These are phyloP conservation scores for Podila epigama DNA, from an alignment of 192 early-diverging fungal species.

Conservation along the genomic window DNA sequence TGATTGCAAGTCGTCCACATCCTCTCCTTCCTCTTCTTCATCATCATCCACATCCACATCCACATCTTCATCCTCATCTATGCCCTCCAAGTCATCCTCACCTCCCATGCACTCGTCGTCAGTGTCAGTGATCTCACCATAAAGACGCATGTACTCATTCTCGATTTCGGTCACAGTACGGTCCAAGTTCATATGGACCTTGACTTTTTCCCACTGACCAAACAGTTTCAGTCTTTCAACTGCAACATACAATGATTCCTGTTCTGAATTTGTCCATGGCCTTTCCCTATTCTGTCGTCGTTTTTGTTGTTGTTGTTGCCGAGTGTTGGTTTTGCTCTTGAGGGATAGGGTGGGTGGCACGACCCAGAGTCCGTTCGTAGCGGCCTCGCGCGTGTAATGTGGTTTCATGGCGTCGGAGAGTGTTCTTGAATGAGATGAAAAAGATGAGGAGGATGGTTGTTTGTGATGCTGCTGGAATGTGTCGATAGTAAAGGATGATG, in stretches of 20 bases:
- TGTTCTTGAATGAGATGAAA: neutral
- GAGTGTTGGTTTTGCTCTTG: neutral
- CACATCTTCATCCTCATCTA: neutral
- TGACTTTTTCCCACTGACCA: constrained; percentile 26
- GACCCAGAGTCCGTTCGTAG: neutral
- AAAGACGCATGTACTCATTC: constrained; percentile 35
- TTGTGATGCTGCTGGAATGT: constrained; percentile 16
- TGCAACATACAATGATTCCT: constrained; percentile 38
- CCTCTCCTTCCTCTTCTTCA: neutral
- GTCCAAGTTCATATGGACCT: constrained; percentile 26
- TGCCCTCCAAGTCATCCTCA: too few species aligned
- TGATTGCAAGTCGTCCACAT: neutral
- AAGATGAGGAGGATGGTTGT: constrained; percentile 15
- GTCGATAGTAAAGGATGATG: constrained; percentile 1
- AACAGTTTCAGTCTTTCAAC: constrained; percentile 25
- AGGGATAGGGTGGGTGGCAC: neutral
- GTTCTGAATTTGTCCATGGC: constrained; percentile 42
- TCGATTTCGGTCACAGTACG: constrained; percentile 22
- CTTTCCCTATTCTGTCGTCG: neutral
- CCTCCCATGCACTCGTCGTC: constrained; percentile 16
- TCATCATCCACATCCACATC: neutral
- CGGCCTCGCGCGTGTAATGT: neutral
- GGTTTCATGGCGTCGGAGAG: neutral
- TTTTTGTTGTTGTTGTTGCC: neutral
- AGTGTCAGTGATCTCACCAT: constrained; percentile 31